A percentile compares a stretch with the other conserved stretches of the same genome.
Evolutionary conservation across 371 early-diverging fungal species (phyloP).

Genomic region (Mortierella sp.): DNA sequence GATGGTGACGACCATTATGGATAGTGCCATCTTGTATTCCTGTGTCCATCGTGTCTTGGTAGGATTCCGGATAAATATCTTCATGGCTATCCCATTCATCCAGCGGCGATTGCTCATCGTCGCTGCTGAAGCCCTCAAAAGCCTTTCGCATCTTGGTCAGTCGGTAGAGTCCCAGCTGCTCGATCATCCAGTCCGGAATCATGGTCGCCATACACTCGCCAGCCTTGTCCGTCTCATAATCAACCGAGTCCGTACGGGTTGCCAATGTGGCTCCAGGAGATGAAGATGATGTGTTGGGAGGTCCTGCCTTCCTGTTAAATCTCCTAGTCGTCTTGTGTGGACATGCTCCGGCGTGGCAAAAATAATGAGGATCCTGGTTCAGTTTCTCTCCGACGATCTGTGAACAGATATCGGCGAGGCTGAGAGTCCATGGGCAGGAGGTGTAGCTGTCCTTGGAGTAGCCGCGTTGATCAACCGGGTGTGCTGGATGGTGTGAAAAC

Average conservation of each 20-base stretch:
- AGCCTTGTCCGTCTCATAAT: not conserved
- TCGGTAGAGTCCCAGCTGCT: slow-evolving; percentile 36
- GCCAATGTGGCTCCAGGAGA: not conserved
- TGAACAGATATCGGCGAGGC: slow-evolving; percentile 42
- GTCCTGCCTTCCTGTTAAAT: not conserved
- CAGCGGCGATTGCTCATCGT: not conserved
- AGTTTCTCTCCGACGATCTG: slow-evolving; percentile 44
- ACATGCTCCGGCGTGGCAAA: slow-evolving; percentile 25
- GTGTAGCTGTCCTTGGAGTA: slow-evolving; percentile 53
- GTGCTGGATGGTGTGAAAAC: slow-evolving; percentile 24
- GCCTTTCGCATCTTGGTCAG: slow-evolving; percentile 32
- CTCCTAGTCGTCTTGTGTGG: slow-evolving; percentile 15
- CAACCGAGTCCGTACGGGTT: not conserved
- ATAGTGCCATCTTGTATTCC: not conserved
- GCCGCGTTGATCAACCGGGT: slow-evolving; percentile 28
- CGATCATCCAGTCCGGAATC: slow-evolving; percentile 48
- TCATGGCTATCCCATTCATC: slow-evolving; percentile 11
- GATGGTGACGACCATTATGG: not conserved
- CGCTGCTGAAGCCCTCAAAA: not conserved
- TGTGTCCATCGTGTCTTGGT: not conserved
- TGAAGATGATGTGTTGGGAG: not conserved
- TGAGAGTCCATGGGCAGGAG: slow-evolving; percentile 46
- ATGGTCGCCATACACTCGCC: slow-evolving; percentile 36
- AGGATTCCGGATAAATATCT: slow-evolving; percentile 5
- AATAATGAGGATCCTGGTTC: slow-evolving; percentile 38